Evolutionary conservation across 192 early-diverging fungal species (phyloP), one percentile per base, ranked within the genome.

Genomic region (Coemansia sp.): DNA sequence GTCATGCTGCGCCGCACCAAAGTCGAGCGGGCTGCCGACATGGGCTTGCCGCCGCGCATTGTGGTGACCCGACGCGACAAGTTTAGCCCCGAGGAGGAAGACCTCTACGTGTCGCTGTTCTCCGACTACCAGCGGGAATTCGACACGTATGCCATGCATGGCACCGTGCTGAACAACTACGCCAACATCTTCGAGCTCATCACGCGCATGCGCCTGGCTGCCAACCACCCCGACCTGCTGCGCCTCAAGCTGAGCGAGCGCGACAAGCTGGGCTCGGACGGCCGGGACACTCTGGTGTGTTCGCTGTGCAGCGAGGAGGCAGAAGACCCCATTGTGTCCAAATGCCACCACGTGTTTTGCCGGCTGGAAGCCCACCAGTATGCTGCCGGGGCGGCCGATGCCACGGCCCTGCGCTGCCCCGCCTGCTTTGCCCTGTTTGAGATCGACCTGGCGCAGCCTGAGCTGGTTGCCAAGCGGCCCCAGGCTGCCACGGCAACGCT

Each of bases 1-100:
- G 89, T 94, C 62, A 94, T 97, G 93, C 71, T 97, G 7, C 81
- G 94, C 20, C 81, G 93, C 54, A 94, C 93, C 19, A 97, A 97
- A 60, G 45, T 89, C 8, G 90, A 97, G 68, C 84, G 90, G 35
- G 87, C 91, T 0, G 87, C 89, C 37, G 93, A 97, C 51, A 76
- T 94, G 38, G 92, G 91, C 0, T 64, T 97, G 31, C 93, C 94
- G 10, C 93, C 93, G 9, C 83, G 91, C 3, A 86, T 86, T 15
- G 84, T 97, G 16, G 82, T 81, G 7, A 83, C 90, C 14, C 83
- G 90, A 0, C 78, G 91, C 1, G 93, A 97, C 62, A 63, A 87
- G 6, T 97, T 94, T 63, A 91, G 83, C 48, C 87, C 88, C 38
- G 90, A 89, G 9, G 94, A 97, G 60, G 89, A 93, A 68, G 94